Base-by-base conservation (phyloP, 805 yeast species). In the Komagataella mondaviorum region DNA sequence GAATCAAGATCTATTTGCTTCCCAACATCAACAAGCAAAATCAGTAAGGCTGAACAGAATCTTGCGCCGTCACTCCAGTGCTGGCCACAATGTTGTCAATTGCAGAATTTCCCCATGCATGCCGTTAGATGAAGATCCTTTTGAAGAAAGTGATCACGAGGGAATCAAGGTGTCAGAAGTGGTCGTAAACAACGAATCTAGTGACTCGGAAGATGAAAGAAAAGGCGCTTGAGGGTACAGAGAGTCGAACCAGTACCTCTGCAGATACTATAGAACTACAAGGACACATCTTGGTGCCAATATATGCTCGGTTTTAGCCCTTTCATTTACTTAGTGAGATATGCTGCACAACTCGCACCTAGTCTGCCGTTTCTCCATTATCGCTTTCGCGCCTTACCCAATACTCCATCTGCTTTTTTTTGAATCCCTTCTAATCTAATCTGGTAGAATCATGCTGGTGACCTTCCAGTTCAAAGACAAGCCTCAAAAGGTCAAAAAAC, bases 1-100 rank as follows among this genome's bases (percentile, higher is more conserved):
- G 78, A 84, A 85, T 61, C 90, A 84, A 59, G 90, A 84, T 58
- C 65, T 83, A 48, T 85, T 83, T 71, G 90, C 88, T 2, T 71
- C 82, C 1, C 81, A 82, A 24, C 81, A 79, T 61, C 86, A 82
- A 59, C 90, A 84, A 53, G 67, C 64, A 47, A 63, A 71, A 48
- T 73, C 72, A 16, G 64, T 68, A 0, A 57, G 69, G 3, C 69
- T 44, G 46, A 44, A 44, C 23, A 44, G 46, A 18, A 44, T 44
- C n/a, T 6, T 20, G 46, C 20, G 46, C 10, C 20, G 46, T 7
- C 46, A 44, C 10, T 44, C 46, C 10, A 44, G 39, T 8, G 14
- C 39, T 8, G 39, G 39, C 39, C 39, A 30, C 8, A 30, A 30
- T 10, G 39, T 30, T 30, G 39, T 30, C 39, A 30, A 30, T 30